Evolutionary conservation across 1,139 yeast genomes (phyloP), one percentile per base, ranked within the genome.

Genomic region (Geotrichum bryndzae): DNA sequence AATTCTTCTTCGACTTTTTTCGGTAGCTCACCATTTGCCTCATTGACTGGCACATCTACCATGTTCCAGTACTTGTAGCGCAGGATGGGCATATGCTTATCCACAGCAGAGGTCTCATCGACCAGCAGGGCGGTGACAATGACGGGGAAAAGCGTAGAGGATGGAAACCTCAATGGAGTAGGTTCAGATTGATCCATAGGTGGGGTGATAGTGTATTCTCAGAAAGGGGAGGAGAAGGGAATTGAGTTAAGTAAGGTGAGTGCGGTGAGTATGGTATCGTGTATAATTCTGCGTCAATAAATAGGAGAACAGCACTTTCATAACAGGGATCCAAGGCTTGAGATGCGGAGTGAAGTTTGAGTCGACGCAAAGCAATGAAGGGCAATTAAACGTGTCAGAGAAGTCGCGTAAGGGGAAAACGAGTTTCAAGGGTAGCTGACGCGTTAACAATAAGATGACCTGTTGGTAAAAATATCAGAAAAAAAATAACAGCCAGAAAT

Each of bases 81-180:
- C 67, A 87, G 73, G 13, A 88, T 72, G 1, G 87, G 79, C 46
- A 80, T 76, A 71, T 84, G 88, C 67, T 82, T 83, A 13, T 73
- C 66, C 7, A 87, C 80, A 0, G 69, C 66, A 13, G 80, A 80
- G 7, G 87, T 88, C 2, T 72, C 76, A 1, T 70, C 67, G 61
- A 79, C 80, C 51, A 79, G 72, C 15, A 87, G 74, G 33, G 83
- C 78, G 29, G 86, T 78, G 33, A 88, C 77, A n/a, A 84, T 84
- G 53, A 88, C 84, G 1, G 95, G 95, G 70, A 80, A 88, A 29
- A 87, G 85, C 27, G 85, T 82, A 60, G 87, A 83, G 59, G 77
- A 73, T 33, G 92, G 90, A 48, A 82, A 69, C 48, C 57, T 35
- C 46, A 60, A 45, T 6, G 62, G 46, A 10, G 62, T 60, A 10